Base-by-base conservation (phyloP, 805 yeast genomes). In the Monosporozyma unispora region DNA sequence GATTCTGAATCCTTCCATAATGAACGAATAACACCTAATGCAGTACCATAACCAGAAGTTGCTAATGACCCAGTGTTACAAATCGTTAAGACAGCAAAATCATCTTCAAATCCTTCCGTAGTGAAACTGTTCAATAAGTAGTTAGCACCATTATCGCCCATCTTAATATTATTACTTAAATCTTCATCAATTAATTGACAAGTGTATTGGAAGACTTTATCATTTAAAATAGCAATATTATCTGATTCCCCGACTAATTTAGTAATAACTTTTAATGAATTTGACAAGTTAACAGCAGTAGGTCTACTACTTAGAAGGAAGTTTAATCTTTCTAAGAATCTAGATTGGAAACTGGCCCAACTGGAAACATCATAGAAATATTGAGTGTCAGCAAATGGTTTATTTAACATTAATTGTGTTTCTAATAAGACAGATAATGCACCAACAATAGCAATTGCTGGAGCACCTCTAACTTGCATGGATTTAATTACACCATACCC, bases 401-500 rank as follows among this genome's bases (percentile, higher is more conserved):
- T 64, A 28, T 51, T 55, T 33, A 53, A 62, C 46, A 70, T 45
- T 59, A 61, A 58, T 49, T 67, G 68, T 3, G 79, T 67, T 55
- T 91, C 96, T n/a, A 85, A 80, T 1, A 87, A 82, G 3, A 91
- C 77, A 2, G 96, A 79, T 52, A 90, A 75, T 1, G 89, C 81
- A 4, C 96, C 98, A 2, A 91, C 97, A 50, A 91, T 87, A 53
- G 97, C 97, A 62, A 91, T 91, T 1, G 98, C 98, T 0, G 99
- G 99, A 0, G 99, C 99, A 37, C 99, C 99, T 64, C 99, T 76
- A 4, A 95, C 97, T 59, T 87, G 89, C 99, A 91, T 91, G 50
- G 74, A 74, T 61, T 81, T 82, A 65, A 91, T 91, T n/a, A 86
- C 95, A 18, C 75, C 74, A 67, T 70, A 87, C 3, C 95, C 97